These are phyloP conservation scores for Dactylellina leptospora DNA, from an alignment of 2,329 filamentous ascomycete genomes.

Conservation along the genomic window DNA sequence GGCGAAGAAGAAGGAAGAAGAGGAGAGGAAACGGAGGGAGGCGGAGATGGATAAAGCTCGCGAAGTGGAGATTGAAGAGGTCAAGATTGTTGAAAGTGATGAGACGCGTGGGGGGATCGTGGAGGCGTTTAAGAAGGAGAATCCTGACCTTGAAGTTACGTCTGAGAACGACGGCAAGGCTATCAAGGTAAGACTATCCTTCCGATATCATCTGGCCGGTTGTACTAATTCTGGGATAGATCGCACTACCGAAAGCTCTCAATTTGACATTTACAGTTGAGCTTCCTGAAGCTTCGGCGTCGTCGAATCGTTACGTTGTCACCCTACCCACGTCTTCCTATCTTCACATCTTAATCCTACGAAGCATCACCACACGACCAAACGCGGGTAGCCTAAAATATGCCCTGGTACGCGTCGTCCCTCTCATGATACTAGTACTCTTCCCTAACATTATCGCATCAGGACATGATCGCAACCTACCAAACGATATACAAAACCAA, in stretches of 20 bases:
- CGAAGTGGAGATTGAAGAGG: slow-evolving; percentile 39
- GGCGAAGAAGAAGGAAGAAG: slow-evolving; percentile 34
- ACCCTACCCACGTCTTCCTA: slow-evolving; percentile 32
- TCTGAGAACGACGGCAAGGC: slow-evolving; percentile 31
- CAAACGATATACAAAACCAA: slow-evolving; percentile 46
- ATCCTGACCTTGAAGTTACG: slow-evolving; percentile 31
- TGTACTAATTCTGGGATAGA: not conserved
- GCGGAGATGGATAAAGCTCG: slow-evolving; percentile 35
- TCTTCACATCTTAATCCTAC: slow-evolving; percentile 35
- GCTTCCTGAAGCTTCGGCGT: slow-evolving; percentile 10
- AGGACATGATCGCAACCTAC: slow-evolving; percentile 52
- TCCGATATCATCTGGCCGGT: not conserved
- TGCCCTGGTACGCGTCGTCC: slow-evolving; percentile 21
- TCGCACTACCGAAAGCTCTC: slow-evolving; percentile 32
- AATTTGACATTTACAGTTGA: slow-evolving; percentile 36
- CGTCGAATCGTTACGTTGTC: slow-evolving; percentile 40
- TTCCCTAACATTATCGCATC: not conserved
- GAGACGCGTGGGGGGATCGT: slow-evolving; percentile 26
- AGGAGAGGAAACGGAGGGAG: slow-evolving; percentile 27
- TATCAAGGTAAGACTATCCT: slow-evolving; percentile 19
- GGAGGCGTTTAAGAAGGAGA: slow-evolving; percentile 38
- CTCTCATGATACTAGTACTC: not conserved
- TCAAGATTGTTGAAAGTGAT: slow-evolving; percentile 29
- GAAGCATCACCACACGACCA: slow-evolving; percentile 42
- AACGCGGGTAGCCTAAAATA: slow-evolving; percentile 51